These are phyloP conservation scores for Saccharomycopsis schoenii DNA, from an alignment of 805 yeast genomes.

Conservation along the genomic window DNA sequence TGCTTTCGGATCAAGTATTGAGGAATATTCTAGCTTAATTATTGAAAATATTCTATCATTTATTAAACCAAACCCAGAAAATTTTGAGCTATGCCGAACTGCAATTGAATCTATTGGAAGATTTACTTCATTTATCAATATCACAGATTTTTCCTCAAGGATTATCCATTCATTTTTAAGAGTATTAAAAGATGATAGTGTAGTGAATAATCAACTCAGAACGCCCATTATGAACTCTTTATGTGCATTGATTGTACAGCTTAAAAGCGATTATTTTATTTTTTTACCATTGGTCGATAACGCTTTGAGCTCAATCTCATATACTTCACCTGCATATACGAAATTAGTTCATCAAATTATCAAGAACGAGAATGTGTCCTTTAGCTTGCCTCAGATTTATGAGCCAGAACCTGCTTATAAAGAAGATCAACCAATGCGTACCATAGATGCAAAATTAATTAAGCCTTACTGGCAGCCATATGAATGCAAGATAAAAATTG, in stretches of 20 bases:
- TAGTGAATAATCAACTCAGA: constrained; percentile 47
- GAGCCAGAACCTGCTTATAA: constrained; percentile 10
- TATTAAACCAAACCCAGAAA: constrained; percentile 51
- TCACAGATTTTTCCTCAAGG: constrained; percentile 83
- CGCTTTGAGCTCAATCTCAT: constrained; percentile 47
- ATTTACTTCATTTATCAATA: constrained; percentile 57
- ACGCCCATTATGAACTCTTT: constrained; percentile 67
- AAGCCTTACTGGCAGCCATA: constrained; percentile 88
- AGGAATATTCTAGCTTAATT: constrained; percentile 77
- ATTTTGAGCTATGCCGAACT: constrained; percentile 47
- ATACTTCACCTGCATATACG: constrained; percentile 69
- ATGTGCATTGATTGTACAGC: constrained; percentile 65
- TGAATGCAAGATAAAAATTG: constrained; percentile 82
- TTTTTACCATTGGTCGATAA: constrained; percentile 77
- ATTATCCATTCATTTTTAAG: constrained; percentile 80
- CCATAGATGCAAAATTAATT: constrained; percentile 47
- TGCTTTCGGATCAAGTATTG: constrained; percentile 77
- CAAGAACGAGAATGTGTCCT: constrained; percentile 58
- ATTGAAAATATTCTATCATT: constrained; percentile 78
- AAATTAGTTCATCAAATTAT: constrained; percentile 68
- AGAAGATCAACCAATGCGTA: constrained; percentile 11
- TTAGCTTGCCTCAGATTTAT: constrained; percentile 8
- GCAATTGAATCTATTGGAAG: constrained; percentile 81
- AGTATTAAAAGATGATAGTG: constrained; percentile 35
- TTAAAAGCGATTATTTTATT: constrained; percentile 76